phyloP scores from a whole-genome alignment of 768 basidiomycete genomes.

The Lentinus tigrinus region DNA sequence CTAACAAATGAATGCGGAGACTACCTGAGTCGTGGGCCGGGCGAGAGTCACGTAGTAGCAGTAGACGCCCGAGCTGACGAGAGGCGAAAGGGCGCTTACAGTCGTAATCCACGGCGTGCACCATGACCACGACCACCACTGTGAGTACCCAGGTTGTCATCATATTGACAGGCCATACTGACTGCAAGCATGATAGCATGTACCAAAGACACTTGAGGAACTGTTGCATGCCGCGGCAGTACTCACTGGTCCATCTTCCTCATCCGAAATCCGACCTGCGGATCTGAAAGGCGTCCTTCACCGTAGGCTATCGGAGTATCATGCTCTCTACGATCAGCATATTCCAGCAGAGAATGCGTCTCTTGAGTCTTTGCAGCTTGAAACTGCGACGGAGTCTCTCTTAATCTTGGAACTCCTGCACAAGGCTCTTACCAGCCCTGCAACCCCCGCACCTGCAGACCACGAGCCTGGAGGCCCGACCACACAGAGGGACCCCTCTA shows the following conservation, averaged over 20 bases:
- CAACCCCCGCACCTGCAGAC: background rate
- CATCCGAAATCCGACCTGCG: slow-evolving; percentile 10
- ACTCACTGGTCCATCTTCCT: slow-evolving; percentile 18
- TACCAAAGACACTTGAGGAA: background rate
- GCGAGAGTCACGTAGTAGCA: no score
- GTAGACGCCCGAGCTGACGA: no score
- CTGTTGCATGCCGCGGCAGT: slow-evolving; percentile 17
- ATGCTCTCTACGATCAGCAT: background rate
- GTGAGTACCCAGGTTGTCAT: background rate
- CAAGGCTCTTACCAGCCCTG: slow-evolving; percentile 28
- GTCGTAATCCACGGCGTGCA: no score
- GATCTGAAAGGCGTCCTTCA: slow-evolving; percentile 22
- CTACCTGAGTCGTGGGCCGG: no score
- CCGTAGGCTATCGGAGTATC: slow-evolving; percentile 20
- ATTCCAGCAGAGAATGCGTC: slow-evolving; percentile 10
- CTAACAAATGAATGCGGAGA: no score
- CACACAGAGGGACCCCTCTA: slow-evolving; percentile 22
- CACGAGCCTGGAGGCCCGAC: background rate
- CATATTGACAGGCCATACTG: background rate
- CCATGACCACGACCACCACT: background rate
- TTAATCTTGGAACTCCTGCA: slow-evolving; percentile 49
- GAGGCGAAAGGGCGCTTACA: no score
- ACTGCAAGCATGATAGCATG: background rate
- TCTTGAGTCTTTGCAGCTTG: slow-evolving; percentile 45
- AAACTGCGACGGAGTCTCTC: slow-evolving; percentile 57